Conservation (phyloP, 768 basidiomycete genomes). For the Tylopilus cervinicoccineus region DNA sequence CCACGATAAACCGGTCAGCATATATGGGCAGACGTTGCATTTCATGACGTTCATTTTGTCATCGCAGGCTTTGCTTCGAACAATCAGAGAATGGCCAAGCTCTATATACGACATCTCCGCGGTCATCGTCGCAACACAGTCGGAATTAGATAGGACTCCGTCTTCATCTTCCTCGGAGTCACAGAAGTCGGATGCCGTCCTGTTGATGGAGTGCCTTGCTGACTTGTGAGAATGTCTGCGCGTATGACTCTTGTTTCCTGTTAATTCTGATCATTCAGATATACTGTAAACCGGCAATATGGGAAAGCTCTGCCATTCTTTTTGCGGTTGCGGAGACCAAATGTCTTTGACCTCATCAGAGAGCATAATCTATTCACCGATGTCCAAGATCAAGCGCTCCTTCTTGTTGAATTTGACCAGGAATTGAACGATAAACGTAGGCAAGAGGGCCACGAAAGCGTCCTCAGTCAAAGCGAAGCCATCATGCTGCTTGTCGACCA, state of each 20-base stretch:
- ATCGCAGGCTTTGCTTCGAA: slow-evolving; percentile 64
- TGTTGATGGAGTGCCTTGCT: slow-evolving; percentile 92
- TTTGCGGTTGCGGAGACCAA: slow-evolving; percentile 77
- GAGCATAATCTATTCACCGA: slow-evolving; percentile 94
- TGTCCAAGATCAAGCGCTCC: slow-evolving; percentile 88
- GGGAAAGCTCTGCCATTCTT: slow-evolving; percentile 92
- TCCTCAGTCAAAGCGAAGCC: slow-evolving; percentile 61
- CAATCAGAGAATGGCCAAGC: slow-evolving; percentile 84
- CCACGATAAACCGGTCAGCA: slow-evolving; percentile 65
- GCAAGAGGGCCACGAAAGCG: slow-evolving; percentile 37
- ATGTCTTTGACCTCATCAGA: slow-evolving; percentile 92
- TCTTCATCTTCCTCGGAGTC: slow-evolving; percentile 44
- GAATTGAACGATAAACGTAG: slow-evolving; percentile 67
- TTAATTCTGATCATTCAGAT: slow-evolving; percentile 42
- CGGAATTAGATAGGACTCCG: slow-evolving; percentile 65
- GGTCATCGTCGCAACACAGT: slow-evolving; percentile 85
- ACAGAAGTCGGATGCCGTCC: slow-evolving; percentile 43
- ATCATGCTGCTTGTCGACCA: slow-evolving; percentile 89
- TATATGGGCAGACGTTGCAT: not conserved
- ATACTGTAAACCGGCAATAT: slow-evolving; percentile 83
- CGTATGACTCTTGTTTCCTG: not conserved
- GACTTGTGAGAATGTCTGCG: slow-evolving; percentile 59
- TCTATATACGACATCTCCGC: slow-evolving; percentile 87
- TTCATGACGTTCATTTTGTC: not conserved
- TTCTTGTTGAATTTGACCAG: slow-evolving; percentile 92